Evolutionary conservation across 108 stramenopile genomes (phyloP).

Genomic region (Fragilariopsis cylindrus): DNA sequence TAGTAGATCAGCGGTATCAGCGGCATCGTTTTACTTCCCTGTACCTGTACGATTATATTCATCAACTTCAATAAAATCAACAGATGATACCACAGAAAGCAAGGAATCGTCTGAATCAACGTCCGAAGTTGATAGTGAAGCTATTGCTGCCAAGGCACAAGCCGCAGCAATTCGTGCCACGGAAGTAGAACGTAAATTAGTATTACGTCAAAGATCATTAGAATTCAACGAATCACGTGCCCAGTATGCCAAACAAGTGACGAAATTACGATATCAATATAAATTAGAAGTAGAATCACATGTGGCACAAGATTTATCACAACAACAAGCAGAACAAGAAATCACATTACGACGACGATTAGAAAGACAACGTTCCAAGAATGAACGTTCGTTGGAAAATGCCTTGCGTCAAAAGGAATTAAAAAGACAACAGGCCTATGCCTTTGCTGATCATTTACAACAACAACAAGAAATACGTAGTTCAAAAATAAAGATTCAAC

Average conservation of each 20-base stretch:
- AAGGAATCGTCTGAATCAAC: too few species aligned
- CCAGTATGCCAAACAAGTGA: constrained; percentile 64
- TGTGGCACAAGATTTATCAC: constrained; percentile 52
- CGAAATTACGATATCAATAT: constrained; percentile 68
- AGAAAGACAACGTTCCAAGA: constrained; percentile 78
- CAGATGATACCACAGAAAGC: too few species aligned
- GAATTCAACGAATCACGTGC: constrained; percentile 64
- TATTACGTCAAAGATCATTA: constrained; percentile 13
- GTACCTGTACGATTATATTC: too few species aligned
- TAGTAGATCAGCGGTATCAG: too few species aligned
- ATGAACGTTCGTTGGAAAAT: constrained; percentile 58
- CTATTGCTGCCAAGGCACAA: too few species aligned
- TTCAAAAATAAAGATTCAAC: constrained; percentile 46
- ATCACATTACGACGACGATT: constrained; percentile 46
- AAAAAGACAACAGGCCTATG: constrained; percentile 39
- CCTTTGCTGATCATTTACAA: constrained; percentile 69
- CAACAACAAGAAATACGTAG: constrained; percentile 56
- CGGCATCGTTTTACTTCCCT: too few species aligned
- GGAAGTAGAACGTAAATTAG: too few species aligned
- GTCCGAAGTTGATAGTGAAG: too few species aligned
- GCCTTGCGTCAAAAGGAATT: constrained; percentile 52
- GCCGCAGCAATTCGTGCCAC: too few species aligned
- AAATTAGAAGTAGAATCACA: constrained; percentile 59
- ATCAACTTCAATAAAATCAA: too few species aligned
- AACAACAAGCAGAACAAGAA: constrained; percentile 31